Base-by-base conservation (phyloP, 805 yeast genomes). In the Clavispora carvajalis region DNA sequence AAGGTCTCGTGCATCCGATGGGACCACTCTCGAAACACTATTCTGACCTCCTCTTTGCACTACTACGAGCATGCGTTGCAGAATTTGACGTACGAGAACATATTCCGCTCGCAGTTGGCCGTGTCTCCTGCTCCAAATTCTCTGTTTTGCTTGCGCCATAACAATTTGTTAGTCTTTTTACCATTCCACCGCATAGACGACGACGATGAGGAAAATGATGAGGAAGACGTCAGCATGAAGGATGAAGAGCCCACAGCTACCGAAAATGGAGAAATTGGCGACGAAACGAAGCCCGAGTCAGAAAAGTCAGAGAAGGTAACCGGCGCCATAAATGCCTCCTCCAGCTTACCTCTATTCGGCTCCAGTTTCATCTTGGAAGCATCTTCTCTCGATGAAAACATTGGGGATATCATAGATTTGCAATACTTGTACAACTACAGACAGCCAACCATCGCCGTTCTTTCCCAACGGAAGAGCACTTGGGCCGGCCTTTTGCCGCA, bases 31-130 rank as follows among this genome's bases (percentile, higher is more conserved):
- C 56, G 52, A n/a, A 69, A 77, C 47, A 52, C 74, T 1, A 67
- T 91, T n/a, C 67, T 74, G 19, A 86, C 96, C 0, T 73, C 79
- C 1, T 85, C 95, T 37, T 65, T 93, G 38, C 99, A 93, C 63
- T 88, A 76, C 57, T 93, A 90, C 59, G 97, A 91, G 52, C 76
- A 78, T 33, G 77, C 77, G 19, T 67, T 88, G 37, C 73, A 73
- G 31, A 67, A 71, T 24, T 53, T 71, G 9, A 71, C 80, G 2
- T 64, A 72, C 36, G 78, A 72, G 39, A 61, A 61, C 53, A 52
- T 51, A 46, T 65, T 46, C 38, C 58, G 61, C 5, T 63, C 85
- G 0, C 62, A 64, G 7, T 68, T 85, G 42, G 62, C 78, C 18
- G 66, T 77, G 0, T 95, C 85, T 42, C 86, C 95, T 0, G 71